A percentile compares a stretch with the other conserved stretches of the same genome.
Evolutionary conservation across 2,329 filamentous ascomycete genomes (phyloP).

Genomic region (Aureobasidium sp.): DNA sequence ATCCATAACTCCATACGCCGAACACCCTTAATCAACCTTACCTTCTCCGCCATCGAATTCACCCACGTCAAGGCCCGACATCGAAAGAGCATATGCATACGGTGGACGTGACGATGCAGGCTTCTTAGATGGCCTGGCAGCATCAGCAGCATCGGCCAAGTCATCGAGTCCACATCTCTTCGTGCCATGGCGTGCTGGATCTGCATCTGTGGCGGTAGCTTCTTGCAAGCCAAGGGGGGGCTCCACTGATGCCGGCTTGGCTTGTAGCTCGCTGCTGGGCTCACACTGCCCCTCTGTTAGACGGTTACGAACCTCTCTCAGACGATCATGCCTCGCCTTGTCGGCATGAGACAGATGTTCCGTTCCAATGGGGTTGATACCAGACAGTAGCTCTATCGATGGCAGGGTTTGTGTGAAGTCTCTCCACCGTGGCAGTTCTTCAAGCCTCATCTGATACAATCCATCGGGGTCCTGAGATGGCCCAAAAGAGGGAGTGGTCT

Average conservation of each 20-base stretch:
- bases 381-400: not conserved
- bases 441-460: not conserved
- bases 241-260: not conserved
- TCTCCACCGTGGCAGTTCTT: not conserved
- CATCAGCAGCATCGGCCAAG: not conserved
- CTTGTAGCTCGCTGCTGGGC: no score
- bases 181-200: not conserved
- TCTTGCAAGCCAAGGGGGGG: not conserved
- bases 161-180: not conserved
- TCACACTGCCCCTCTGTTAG: no score
- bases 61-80: not conserved
- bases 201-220: not conserved
- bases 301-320: no score
- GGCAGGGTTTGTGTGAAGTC: not conserved
- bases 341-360: not conserved
- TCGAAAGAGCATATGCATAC: not conserved
- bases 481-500: no score
- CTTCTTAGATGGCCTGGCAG: not conserved
- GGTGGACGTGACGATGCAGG: not conserved
- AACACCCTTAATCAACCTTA: not conserved
- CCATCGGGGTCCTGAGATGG: not conserved
- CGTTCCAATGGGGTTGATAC: not conserved
- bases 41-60: not conserved
- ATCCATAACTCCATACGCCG: not conserved
- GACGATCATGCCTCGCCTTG: no score